Evolutionary conservation across 2,329 filamentous ascomycete genomes (phyloP), one percentile per base, ranked within the genome.

Genomic region (Zalaria sp.): DNA sequence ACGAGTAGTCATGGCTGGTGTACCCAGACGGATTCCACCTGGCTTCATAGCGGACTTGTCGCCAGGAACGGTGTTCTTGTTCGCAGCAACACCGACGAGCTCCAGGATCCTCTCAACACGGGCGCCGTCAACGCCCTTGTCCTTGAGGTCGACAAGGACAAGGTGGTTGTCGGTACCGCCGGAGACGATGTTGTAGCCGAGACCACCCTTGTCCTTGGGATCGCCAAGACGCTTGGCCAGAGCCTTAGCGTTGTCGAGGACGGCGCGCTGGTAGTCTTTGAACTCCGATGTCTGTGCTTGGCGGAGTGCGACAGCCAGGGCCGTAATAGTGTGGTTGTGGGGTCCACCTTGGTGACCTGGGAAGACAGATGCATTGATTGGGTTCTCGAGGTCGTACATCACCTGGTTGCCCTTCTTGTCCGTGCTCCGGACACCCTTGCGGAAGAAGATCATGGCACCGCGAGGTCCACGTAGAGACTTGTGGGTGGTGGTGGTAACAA

Each of bases 361-460:
- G 78, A 98, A 98, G 62, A 98, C 91, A 44, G 91, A 96, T 65
- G 93, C 88, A 72, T 98, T 98, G 73, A 98, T 98, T 43, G 87
- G 84, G 54, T 80, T 77, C 72, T 98, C 91, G 29, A 98, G 77
- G 58, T 98, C 87, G 63, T 95, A 98, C 56, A 88, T 71, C 10
- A 58, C 39, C 71, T 89, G 77, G 69, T 94, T 89, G 57, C 87
- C 80, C 76, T 95, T 95, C 66, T 83, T 71, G 60, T 96, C 85
- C 42, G 82, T 82, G 57, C 82, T 86, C 58, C 89, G 83, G 47
- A 95, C 81, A 49, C 91, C 91, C 73, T 93, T 95, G 67, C 91
- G 85, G 80, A 88, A 98, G 78, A 98, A 98, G 70, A 98, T 98
- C 91, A 98, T 98, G 61, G 91, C 91, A 58, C 91, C 91, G 63